phyloP scores from a whole-genome alignment of 148 eudicot species.

The Camellia sinensis region DNA sequence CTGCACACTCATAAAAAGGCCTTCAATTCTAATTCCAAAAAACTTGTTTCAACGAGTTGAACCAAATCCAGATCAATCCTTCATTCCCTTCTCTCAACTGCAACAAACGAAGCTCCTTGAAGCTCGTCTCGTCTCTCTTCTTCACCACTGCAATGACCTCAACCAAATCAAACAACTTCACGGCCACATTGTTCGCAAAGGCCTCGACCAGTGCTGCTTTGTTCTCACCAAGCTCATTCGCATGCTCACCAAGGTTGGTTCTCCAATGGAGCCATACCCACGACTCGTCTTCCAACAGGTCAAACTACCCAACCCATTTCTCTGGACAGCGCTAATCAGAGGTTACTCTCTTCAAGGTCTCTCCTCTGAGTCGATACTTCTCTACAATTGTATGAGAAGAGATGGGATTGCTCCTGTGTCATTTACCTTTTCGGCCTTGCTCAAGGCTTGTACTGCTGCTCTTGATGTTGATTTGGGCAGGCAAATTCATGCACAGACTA shows the following conservation, averaged over 20 bases:
- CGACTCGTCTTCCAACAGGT: constrained; percentile 32
- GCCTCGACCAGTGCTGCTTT: constrained; percentile 36
- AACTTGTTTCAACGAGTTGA: neutral
- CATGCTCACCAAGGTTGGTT: constrained; percentile 33
- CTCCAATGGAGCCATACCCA: constrained; percentile 30
- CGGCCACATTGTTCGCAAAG: constrained; percentile 33
- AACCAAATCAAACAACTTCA: constrained; percentile 37
- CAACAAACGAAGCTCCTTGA: constrained; percentile 22
- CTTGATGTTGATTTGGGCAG: constrained; percentile 32
- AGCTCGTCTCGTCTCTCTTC: constrained; percentile 28
- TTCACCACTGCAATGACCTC: constrained; percentile 29
- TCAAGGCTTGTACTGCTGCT: constrained; percentile 36
- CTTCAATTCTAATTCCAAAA: neutral
- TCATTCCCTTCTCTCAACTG: constrained; percentile 9
- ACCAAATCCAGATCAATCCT: neutral
- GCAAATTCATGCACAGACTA: constrained; percentile 44
- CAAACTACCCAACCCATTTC: constrained; percentile 39
- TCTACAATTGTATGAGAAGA: constrained; percentile 40
- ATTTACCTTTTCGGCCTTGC: constrained; percentile 45
- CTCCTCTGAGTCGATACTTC: constrained; percentile 17
- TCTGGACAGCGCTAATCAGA: constrained; percentile 53
- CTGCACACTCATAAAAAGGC: neutral
- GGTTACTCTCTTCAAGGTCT: constrained; percentile 37
- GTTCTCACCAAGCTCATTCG: constrained; percentile 50
- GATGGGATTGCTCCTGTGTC: constrained; percentile 29